Conservation (phyloP, 176 grass and related monocot genomes). For the Oryza coarctata region DNA sequence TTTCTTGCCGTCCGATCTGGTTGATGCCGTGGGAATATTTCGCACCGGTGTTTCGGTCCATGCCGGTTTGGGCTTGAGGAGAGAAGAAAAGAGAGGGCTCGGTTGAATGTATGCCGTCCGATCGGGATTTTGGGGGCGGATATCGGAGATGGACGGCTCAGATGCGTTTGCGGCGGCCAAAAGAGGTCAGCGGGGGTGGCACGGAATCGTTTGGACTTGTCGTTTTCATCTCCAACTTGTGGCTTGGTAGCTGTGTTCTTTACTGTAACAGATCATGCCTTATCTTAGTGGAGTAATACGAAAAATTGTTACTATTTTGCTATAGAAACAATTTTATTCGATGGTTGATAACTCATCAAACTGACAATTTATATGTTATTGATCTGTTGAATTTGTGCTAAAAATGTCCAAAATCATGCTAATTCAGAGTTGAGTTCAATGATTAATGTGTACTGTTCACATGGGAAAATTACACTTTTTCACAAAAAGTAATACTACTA, state of each 20-base stretch:
- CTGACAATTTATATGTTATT: not conserved
- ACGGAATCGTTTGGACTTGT: conserved; percentile 17
- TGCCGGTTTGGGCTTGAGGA: too few species aligned
- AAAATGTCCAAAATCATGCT: not conserved
- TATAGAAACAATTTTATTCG: not conserved
- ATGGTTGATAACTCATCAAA: not conserved
- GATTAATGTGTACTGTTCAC: not conserved
- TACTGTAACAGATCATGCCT: not conserved
- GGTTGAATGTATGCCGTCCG: not conserved
- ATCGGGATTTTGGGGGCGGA: conserved; percentile 1
- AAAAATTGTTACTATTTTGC: not conserved
- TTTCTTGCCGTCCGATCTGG: not conserved
- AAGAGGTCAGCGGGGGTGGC: conserved; percentile 5
- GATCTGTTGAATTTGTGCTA: not conserved
- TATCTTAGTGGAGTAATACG: not conserved
- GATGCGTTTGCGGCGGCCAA: not conserved
- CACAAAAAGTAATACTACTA: not conserved
- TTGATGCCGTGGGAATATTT: not conserved
- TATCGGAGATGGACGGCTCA: conserved; percentile 38
- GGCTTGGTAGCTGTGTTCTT: too few species aligned
- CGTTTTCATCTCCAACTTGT: not conserved
- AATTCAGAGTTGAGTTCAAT: not conserved
- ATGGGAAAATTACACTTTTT: not conserved
- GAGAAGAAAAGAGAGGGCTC: not conserved
- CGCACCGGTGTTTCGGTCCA: not conserved